These are phyloP conservation scores for Arabis hirsuta DNA, from an alignment of 345 rosid genomes.

Conservation along the genomic window DNA sequence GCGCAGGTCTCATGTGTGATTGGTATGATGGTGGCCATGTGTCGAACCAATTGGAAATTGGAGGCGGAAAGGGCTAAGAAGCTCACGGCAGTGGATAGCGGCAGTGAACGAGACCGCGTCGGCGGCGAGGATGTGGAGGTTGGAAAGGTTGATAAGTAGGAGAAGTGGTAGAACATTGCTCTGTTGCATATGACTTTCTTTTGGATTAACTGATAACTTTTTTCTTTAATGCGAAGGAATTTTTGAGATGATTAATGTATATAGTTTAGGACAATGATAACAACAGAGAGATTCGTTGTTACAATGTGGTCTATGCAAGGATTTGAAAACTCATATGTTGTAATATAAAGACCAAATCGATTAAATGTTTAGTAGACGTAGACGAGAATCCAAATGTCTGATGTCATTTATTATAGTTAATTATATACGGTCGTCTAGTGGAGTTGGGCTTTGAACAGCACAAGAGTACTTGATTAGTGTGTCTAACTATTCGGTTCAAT, in stretches of 20 bases:
- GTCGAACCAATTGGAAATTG: conserved; percentile 33
- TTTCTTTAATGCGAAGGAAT: conserved; percentile 7
- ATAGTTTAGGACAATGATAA: conserved; percentile 13
- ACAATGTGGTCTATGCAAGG: background rate
- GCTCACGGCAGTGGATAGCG: conserved; percentile 31
- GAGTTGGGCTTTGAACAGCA: no score
- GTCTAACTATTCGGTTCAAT: no score
- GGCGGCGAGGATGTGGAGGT: conserved; percentile 26
- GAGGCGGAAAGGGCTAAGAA: conserved; percentile 38
- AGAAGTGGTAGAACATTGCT: conserved; percentile 8
- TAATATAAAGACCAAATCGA: no score
- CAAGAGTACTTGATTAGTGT: no score
- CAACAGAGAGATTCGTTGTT: conserved; percentile 7
- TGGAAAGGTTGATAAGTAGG: conserved; percentile 21
- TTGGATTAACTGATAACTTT: conserved; percentile 27
- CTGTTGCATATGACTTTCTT: conserved; percentile 13
- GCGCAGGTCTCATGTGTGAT: conserved; percentile 38
- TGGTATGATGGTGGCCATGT: conserved; percentile 38
- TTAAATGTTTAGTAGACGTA: no score
- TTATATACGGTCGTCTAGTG: no score
- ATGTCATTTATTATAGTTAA: no score
- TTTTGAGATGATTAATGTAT: conserved; percentile 28
- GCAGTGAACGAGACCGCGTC: no score
- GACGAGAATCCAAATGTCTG: no score
- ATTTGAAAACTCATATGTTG: background rate